phyloP scores from a whole-genome alignment of 306 rosid species.

The Vicia villosa region DNA sequence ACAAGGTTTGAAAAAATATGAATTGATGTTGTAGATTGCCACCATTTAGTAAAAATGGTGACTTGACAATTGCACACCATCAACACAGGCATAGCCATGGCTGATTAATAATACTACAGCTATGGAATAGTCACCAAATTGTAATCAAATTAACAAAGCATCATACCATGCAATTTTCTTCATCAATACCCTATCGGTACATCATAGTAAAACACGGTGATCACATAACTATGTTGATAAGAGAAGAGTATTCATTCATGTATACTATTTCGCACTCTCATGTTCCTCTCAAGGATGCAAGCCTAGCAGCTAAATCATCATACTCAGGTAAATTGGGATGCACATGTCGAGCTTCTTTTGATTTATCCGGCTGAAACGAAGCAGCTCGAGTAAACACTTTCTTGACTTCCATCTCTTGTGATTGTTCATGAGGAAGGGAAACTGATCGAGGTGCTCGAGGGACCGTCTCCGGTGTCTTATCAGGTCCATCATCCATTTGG shows the following conservation, averaged over 20 bases:
- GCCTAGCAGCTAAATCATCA: constrained; percentile 80
- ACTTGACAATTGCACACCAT: constrained; percentile 9
- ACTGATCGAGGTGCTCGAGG: constrained; percentile 57
- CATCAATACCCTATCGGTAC: constrained; percentile 22
- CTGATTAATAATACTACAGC: constrained; percentile 30
- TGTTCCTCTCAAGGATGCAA: constrained; percentile 83
- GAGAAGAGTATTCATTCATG: constrained; percentile 25
- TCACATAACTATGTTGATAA: constrained; percentile 33
- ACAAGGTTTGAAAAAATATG: background rate
- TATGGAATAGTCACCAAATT: constrained; percentile 30
- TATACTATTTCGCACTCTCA: constrained; percentile 36
- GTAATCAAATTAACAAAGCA: constrained; percentile 20
- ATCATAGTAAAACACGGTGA: constrained; percentile 29
- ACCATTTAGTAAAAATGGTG: constrained; percentile 32
- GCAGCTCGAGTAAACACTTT: constrained; percentile 78
- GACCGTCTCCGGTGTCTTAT: constrained; percentile 41
- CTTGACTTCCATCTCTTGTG: constrained; percentile 50
- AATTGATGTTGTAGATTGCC: constrained; percentile 2
- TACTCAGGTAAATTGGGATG: constrained; percentile 96
- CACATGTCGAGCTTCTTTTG: constrained; percentile 70
- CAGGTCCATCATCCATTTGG: constrained; percentile 43
- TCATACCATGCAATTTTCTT: constrained; percentile 10
- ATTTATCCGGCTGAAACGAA: constrained; percentile 73
- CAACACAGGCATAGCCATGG: constrained; percentile 30
- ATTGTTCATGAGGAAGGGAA: constrained; percentile 73